Conservation (phyloP, 371 early-diverging fungal species). For the Mucor sp. region DNA sequence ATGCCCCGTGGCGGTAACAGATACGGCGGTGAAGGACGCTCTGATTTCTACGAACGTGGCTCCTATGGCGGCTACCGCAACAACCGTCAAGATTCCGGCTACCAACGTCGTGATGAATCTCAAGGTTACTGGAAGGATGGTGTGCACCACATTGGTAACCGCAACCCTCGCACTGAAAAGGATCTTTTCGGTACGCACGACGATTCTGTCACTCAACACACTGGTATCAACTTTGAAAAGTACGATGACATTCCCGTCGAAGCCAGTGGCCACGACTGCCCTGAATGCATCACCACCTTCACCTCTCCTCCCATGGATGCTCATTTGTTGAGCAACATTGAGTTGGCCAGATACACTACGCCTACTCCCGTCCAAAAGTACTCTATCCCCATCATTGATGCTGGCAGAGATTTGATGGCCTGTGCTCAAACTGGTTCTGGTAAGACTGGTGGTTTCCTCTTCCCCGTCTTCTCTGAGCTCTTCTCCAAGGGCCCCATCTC, state of each 20-base stretch:
- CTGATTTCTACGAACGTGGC: conserved; percentile 36
- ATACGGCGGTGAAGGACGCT: conserved; percentile 33
- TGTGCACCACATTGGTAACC: conserved; percentile 47
- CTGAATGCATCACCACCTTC: conserved; percentile 36
- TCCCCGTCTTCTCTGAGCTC: conserved; percentile 55
- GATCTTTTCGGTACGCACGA: conserved; percentile 72
- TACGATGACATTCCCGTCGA: conserved; percentile 98
- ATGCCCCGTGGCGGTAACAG: conserved; percentile 24
- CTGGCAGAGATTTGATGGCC: conserved; percentile 72
- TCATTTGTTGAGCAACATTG: conserved; percentile 73
- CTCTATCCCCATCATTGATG: conserved; percentile 67
- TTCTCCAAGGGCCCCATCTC: conserved; percentile 72
- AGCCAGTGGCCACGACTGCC: conserved; percentile 76
- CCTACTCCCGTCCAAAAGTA: conserved; percentile 78
- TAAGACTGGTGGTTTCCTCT: conserved; percentile 73
- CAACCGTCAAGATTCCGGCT: conserved; percentile 48
- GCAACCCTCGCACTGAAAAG: conserved; percentile 38
- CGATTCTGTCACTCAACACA: conserved; percentile 67
- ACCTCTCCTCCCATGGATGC: conserved; percentile 74
- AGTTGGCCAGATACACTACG: conserved; percentile 54
- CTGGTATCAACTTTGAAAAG: conserved; percentile 97
- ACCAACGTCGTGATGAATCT: conserved; percentile 52
- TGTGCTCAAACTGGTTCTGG: conserved; percentile 87
- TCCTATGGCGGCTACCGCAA: conserved; percentile 42
- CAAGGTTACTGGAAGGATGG: conserved; percentile 75